These are phyloP conservation scores for Ceratocystis harringtonii DNA, from an alignment of 2,329 filamentous ascomycete genomes.

Conservation along the genomic window DNA sequence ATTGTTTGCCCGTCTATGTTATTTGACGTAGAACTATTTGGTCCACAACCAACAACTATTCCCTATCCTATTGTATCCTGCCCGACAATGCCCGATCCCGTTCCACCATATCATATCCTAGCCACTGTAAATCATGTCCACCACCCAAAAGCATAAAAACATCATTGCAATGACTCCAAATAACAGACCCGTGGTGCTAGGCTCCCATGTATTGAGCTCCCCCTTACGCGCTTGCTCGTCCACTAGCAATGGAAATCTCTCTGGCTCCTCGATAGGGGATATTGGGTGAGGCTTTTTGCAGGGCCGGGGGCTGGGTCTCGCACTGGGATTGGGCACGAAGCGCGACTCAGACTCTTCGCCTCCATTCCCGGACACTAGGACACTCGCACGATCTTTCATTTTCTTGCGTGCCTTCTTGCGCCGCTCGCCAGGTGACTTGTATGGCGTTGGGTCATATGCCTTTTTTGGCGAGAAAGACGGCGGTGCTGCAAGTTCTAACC, in stretches of 20 bases:
- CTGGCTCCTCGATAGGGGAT: not conserved
- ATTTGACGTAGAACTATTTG: no score
- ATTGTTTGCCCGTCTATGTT: not conserved
- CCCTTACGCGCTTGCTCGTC: not conserved
- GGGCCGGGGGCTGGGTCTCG: not conserved
- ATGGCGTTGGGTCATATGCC: slow-evolving; percentile 9
- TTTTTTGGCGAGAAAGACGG: slow-evolving; percentile 9
- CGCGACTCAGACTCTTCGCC: not conserved
- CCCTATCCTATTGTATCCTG: not conserved
- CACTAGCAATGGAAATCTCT: not conserved
- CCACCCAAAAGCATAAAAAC: slow-evolving; percentile 8
- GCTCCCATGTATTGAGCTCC: slow-evolving; percentile 2
- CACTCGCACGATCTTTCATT: not conserved
- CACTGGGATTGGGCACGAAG: not conserved
- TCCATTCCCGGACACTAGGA: not conserved
- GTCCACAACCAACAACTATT: no score
- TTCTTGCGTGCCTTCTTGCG: slow-evolving; percentile 10
- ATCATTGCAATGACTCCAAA: not conserved
- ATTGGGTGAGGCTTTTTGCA: not conserved
- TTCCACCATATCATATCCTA: not conserved
- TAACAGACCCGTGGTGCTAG: not conserved
- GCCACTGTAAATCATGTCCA: slow-evolving; percentile 1
- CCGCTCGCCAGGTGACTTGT: slow-evolving; percentile 1
- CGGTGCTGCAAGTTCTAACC: not conserved
- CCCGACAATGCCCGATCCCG: not conserved